Evolutionary conservation across 2,329 filamentous ascomycete species (phyloP).

Genomic region (Xylaria polymorpha): DNA sequence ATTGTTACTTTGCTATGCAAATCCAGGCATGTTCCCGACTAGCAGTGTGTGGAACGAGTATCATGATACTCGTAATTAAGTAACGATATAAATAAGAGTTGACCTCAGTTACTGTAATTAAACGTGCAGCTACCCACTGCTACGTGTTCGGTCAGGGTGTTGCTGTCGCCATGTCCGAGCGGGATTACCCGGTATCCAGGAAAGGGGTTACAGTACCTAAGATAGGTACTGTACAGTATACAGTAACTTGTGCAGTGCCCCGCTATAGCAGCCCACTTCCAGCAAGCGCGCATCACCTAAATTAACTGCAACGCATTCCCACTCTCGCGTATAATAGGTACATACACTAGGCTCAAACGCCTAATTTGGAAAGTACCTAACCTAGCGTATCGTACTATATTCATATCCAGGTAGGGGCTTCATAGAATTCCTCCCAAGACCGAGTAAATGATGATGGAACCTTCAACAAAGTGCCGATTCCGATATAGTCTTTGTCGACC

Average conservation of each 20-base stretch:
- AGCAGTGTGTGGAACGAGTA: no score
- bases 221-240: neutral
- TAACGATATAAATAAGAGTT: no score
- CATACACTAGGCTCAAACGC: no score
- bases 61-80: neutral
- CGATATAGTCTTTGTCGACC: slow-evolving; percentile 16
- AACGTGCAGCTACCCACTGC: neutral
- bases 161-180: neutral
- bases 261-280: neutral
- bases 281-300: neutral
- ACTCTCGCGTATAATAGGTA: no score
- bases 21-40: no score
- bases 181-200: slow-evolving; percentile 12
- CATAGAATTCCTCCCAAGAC: neutral
- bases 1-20: no score
- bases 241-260: neutral
- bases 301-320: neutral
- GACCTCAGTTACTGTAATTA: neutral
- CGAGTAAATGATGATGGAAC: slow-evolving; percentile 27
- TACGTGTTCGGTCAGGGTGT: neutral
- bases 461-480: neutral
- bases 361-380: no score
- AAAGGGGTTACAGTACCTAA: slow-evolving; percentile 10
- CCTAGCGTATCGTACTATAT: neutral
- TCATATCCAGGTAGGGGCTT: neutral